A percentile compares a stretch with the other conserved stretches of the same genome.
Conservation (phyloP, 208 protist species). For the Wallacemonas sp. region DNA sequence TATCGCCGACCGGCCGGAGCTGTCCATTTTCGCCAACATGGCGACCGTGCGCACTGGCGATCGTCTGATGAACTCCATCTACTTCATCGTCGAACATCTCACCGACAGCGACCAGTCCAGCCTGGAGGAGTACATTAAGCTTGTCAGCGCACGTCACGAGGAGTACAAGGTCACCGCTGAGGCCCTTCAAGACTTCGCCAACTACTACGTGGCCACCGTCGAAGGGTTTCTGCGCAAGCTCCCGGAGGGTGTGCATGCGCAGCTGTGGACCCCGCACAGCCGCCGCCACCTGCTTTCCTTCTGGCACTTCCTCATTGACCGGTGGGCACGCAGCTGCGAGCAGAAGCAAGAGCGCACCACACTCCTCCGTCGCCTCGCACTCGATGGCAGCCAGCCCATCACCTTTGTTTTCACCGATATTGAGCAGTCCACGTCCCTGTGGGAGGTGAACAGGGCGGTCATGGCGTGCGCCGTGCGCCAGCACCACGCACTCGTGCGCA, state of each 20-base stretch:
- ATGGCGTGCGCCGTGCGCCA: slow-evolving; percentile 31
- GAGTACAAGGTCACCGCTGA: background rate
- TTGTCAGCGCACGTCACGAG: slow-evolving; percentile 9
- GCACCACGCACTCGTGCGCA: slow-evolving; percentile 47
- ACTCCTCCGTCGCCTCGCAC: background rate
- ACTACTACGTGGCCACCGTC: background rate
- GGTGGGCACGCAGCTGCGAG: background rate
- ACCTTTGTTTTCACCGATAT: slow-evolving; percentile 48
- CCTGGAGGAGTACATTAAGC: slow-evolving; percentile 15
- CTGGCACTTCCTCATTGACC: background rate
- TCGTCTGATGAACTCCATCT: slow-evolving; percentile 19
- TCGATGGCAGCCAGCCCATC: slow-evolving; percentile 4
- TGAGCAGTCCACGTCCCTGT: slow-evolving; percentile 34
- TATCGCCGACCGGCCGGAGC: slow-evolving; percentile 2
- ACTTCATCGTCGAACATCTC: slow-evolving; percentile 24
- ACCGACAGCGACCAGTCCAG: slow-evolving; percentile 4
- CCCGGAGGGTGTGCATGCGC: background rate
- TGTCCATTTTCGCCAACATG: slow-evolving; percentile 19
- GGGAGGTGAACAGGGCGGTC: slow-evolving; percentile 16
- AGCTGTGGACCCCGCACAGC: background rate
- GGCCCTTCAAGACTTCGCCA: background rate
- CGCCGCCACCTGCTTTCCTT: background rate
- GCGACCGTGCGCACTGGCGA: slow-evolving; percentile 14
- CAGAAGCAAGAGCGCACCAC: background rate
- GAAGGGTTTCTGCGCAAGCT: background rate